These are phyloP conservation scores for Diplotaxis tenuifolia DNA, from an alignment of 345 rosid species.

Conservation along the genomic window DNA sequence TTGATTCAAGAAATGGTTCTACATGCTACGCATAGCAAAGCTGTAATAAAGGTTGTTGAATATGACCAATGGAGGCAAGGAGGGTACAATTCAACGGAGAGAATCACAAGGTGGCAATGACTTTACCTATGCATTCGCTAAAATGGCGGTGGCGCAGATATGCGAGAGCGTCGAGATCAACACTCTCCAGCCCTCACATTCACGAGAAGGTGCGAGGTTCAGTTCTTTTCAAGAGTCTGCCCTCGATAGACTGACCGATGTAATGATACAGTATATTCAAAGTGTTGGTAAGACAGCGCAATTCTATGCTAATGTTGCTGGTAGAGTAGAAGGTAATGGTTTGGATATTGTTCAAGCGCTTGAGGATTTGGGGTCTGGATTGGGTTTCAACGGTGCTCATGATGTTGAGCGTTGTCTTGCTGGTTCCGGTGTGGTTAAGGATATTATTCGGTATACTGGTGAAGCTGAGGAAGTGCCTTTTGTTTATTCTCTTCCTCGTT, in stretches of 20 bases:
- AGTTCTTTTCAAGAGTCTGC: conserved; percentile 73
- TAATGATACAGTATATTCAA: conserved; percentile 50
- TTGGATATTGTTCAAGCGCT: conserved; percentile 70
- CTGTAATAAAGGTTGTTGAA: conserved; percentile 70
- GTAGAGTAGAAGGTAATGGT: conserved; percentile 61
- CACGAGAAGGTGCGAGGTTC: conserved; percentile 76
- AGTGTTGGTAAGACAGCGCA: conserved; percentile 56
- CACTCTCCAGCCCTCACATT: conserved; percentile 36
- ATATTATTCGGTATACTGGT: conserved; percentile 59
- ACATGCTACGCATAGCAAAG: conserved; percentile 39
- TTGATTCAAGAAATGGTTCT: conserved; percentile 38
- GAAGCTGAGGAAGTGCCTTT: conserved; percentile 58
- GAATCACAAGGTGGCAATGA: conserved; percentile 41
- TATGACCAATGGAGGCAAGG: conserved; percentile 90
- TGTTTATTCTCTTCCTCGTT: conserved; percentile 56
- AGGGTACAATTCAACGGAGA: conserved; percentile 58
- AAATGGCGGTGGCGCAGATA: conserved; percentile 58
- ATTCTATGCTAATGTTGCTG: conserved; percentile 60
- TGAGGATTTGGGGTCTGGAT: conserved; percentile 59
- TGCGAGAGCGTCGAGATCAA: conserved; percentile 33
- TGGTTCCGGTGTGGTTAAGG: conserved; percentile 60
- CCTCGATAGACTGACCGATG: conserved; percentile 61
- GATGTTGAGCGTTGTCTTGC: conserved; percentile 61
- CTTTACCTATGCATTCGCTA: conserved; percentile 54
- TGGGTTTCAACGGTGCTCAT: conserved; percentile 68